Conservation (phyloP, 257 asterid species). For the Lavandula angustifolia region DNA sequence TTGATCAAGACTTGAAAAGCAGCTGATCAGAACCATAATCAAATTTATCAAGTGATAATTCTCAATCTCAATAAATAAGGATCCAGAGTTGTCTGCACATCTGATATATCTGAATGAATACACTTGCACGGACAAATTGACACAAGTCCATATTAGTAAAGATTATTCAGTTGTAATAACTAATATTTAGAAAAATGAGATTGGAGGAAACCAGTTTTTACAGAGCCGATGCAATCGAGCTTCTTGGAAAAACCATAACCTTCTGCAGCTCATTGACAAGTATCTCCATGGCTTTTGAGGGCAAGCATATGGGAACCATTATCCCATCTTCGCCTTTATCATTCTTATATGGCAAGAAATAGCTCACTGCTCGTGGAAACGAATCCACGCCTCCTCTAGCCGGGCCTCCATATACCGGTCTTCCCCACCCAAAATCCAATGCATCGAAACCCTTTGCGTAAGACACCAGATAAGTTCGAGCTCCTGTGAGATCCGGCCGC, state of each 20-base stretch:
- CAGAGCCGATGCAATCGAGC: conserved; percentile 34
- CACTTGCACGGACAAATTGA: not conserved
- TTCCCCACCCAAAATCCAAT: conserved; percentile 75
- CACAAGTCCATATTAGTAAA: too few relatives aligned
- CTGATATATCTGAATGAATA: not conserved
- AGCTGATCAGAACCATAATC: conserved; percentile 8
- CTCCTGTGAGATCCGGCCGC: conserved; percentile 50
- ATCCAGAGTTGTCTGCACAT: not conserved
- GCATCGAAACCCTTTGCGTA: conserved; percentile 49
- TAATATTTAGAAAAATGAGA: too few relatives aligned
- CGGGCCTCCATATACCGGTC: conserved; percentile 52
- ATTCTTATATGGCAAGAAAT: conserved; percentile 45
- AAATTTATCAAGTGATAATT: not conserved
- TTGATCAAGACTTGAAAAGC: conserved; percentile 54
- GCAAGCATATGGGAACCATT: conserved; percentile 55
- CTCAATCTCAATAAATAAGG: not conserved
- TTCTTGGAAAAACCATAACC: conserved; percentile 16
- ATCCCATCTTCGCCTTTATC: conserved; percentile 56
- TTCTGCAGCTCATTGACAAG: conserved; percentile 46
- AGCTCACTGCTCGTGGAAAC: conserved; percentile 53
- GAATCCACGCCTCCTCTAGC: conserved; percentile 61
- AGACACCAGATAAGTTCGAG: conserved; percentile 44
- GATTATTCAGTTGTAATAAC: too few relatives aligned
- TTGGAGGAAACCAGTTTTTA: conserved; percentile 1
- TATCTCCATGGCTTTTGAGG: conserved; percentile 54